These are phyloP conservation scores for Jackrogersella minutella DNA, from an alignment of 495 filamentous ascomycete genomes.

Conservation along the genomic window DNA sequence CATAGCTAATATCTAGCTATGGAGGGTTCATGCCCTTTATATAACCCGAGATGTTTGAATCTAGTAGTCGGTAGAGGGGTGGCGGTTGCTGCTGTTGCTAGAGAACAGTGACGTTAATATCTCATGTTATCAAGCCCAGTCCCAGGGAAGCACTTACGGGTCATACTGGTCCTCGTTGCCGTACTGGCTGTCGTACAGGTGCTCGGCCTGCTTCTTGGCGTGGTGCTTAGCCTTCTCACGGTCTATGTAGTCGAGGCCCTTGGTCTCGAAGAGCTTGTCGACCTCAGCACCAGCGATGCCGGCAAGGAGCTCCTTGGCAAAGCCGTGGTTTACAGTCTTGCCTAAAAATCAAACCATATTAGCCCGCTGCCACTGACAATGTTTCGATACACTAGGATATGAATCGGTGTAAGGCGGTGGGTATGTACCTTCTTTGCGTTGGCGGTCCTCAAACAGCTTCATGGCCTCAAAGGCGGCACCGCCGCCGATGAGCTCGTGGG, in stretches of 20 bases:
- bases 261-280: constrained; percentile 82
- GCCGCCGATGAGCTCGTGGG: constrained; percentile 78
- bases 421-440: constrained; percentile 70
- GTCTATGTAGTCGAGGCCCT: constrained; percentile 76
- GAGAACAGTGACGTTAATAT: not conserved
- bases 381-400: not conserved
- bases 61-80: constrained; percentile 40
- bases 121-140: not conserved
- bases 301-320: constrained; percentile 80
- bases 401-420: not conserved
- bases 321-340: constrained; percentile 72
- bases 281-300: constrained; percentile 76
- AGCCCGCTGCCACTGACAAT: not conserved
- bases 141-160: constrained; percentile 51
- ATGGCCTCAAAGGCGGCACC: constrained; percentile 82
- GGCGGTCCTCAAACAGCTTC: constrained; percentile 80
- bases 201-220: constrained; percentile 69
- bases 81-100: constrained; percentile 24
- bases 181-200: constrained; percentile 70
- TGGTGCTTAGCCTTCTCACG: constrained; percentile 70
- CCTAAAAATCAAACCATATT: constrained; percentile 52
- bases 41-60: not conserved
- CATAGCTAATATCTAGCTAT: constrained; percentile 10
- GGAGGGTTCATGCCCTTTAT: not conserved
- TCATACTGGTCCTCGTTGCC: constrained; percentile 56